Base-by-base conservation (phyloP, 495 filamentous ascomycete genomes). In the Thermothielavioides terrestris region DNA sequence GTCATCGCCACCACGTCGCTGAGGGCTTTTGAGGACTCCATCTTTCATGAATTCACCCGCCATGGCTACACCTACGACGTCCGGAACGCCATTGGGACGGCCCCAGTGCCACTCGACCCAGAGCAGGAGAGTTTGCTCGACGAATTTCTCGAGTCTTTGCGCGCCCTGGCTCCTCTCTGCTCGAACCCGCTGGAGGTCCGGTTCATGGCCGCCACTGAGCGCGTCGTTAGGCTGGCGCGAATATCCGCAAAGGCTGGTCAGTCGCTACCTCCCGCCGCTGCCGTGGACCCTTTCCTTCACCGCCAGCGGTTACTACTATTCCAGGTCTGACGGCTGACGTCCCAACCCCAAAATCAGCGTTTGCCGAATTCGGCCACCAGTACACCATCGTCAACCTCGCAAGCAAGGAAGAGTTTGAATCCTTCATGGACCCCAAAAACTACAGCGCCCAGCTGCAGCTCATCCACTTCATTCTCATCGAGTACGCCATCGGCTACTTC, bases 391-490 rank as follows among this genome's bases (percentile, higher is more conserved):
- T 63, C n/a, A 49, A 15, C 37, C 21, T 30, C 1, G 51, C 57
- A 1, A 37, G 61, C 55, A 61, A 71, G 22, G 55, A 63, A 5
- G 70, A 78, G 20, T 79, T 77, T 34, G 47, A 61, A 12, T 49
- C 61, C 0, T 75, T 78, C 45, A 66, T 68, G 27, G 61, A 70
- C 43, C 64, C 73, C 0, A 53, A 57, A 3, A 76, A 77, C 55
- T 49, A 63, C 42, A 48, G 63, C 0, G 66, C 69, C 1, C 71
- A 73, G 36, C 56, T 78, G 0, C 57, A 79, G 5, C 63, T 78
- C 7, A 64, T 76, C 10, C 77, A 81, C 57, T 78, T 77, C 22
- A 25, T 56, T n/a, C 45, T 67, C 25, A 54, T 64, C 43, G 63
- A 66, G 49, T 60, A 55, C 31, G 50, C 46, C 15, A 55, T 64